A percentile compares a stretch with the other conserved stretches of the same genome.
These are phyloP conservation scores for Alternaria tenuissima DNA, from an alignment of 2,329 filamentous ascomycete genomes.

Conservation along the genomic window DNA sequence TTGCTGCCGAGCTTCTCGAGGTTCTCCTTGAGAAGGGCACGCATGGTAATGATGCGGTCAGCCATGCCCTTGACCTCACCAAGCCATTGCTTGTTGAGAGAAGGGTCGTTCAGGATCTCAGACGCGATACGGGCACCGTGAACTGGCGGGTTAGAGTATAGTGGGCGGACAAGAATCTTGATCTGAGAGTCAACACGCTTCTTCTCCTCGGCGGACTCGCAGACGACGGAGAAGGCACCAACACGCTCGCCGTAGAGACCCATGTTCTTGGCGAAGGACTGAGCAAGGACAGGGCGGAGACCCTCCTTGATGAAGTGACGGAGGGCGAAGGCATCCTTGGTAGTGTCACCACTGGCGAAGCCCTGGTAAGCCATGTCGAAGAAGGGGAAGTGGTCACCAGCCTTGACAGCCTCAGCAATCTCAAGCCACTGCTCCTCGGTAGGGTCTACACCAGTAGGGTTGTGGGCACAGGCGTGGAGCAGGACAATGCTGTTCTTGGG, in stretches of 20 bases:
- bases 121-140: slow-evolving; percentile 95
- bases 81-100: slow-evolving; percentile 92
- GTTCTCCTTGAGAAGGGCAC: slow-evolving; percentile 90
- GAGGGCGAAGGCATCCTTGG: slow-evolving; percentile 92
- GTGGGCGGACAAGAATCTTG: slow-evolving; percentile 95
- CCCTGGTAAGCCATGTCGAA: slow-evolving; percentile 99
- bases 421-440: slow-evolving; percentile 90
- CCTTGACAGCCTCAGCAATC: slow-evolving; percentile 87
- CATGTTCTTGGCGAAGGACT: slow-evolving; percentile 99
- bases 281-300: slow-evolving; percentile 85
- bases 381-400: slow-evolving; percentile 88
- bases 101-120: slow-evolving; percentile 85
- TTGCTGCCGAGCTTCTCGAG: slow-evolving; percentile 93
- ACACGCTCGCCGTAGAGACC: slow-evolving; percentile 98
- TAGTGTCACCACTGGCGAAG: slow-evolving; percentile 90
- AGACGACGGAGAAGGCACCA: slow-evolving; percentile 93
- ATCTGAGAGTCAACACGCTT: slow-evolving; percentile 96
- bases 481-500: slow-evolving; percentile 88
- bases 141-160: slow-evolving; percentile 98
- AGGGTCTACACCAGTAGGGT: slow-evolving; percentile 96
- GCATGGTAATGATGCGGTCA: slow-evolving; percentile 98
- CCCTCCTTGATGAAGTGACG: slow-evolving; percentile 93
- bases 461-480: slow-evolving; percentile 97
- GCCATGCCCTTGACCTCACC: slow-evolving; percentile 98
- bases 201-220: slow-evolving; percentile 86